phyloP scores from a whole-genome alignment of 257 asterid species.

The Pogostemon cablin region DNA sequence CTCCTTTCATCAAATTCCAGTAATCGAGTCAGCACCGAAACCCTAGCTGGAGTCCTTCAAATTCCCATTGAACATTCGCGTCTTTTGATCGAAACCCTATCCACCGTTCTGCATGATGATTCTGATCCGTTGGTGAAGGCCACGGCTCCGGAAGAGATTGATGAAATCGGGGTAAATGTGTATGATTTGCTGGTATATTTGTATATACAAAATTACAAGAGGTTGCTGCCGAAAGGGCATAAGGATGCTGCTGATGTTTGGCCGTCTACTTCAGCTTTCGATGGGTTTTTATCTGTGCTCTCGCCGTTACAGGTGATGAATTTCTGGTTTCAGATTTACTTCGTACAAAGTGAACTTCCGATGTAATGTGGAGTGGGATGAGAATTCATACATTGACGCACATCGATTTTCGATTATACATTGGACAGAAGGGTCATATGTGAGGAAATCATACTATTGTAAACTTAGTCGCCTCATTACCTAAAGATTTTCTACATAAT shows the following conservation, averaged over 20 bases:
- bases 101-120: slow-evolving; percentile 61
- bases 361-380: slow-evolving; percentile 19
- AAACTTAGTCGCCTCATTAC: background rate
- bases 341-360: background rate
- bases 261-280: slow-evolving; percentile 96
- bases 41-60: slow-evolving; percentile 57
- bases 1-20: slow-evolving; percentile 55
- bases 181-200: slow-evolving; percentile 81
- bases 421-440: background rate
- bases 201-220: slow-evolving; percentile 82
- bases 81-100: slow-evolving; percentile 74
- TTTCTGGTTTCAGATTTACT: background rate
- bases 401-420: slow-evolving; percentile 6
- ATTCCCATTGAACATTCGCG: slow-evolving; percentile 72
- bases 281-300: slow-evolving; percentile 84
- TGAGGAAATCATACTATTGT: slow-evolving; percentile 8
- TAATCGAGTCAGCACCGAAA: slow-evolving; percentile 47
- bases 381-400: slow-evolving; percentile 14
- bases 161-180: slow-evolving; percentile 65
- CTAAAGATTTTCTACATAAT: background rate
- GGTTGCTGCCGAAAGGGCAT: slow-evolving; percentile 92
- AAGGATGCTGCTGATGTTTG: slow-evolving; percentile 96
- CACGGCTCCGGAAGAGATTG: slow-evolving; percentile 53
- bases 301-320: slow-evolving; percentile 79
- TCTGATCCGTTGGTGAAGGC: slow-evolving; percentile 68